Percentiles rank a stretch among this genome's conserved stretches.
These are phyloP conservation scores for Podosphaera xanthii DNA, from an alignment of 2,329 filamentous ascomycete genomes.

Conservation along the genomic window DNA sequence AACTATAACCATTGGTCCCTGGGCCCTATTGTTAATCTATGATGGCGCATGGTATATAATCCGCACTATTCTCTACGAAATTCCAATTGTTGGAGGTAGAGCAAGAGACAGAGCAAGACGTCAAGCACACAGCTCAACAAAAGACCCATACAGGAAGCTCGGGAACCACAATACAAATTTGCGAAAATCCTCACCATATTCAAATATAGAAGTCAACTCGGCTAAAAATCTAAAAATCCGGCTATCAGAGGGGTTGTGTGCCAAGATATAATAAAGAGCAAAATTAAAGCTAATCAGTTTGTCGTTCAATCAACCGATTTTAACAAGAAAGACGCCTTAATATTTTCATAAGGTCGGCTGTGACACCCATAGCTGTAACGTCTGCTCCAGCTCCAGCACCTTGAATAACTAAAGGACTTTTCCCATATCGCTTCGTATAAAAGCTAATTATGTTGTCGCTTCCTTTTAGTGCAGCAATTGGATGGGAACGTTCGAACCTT, in stretches of 20 bases:
- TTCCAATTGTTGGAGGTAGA: constrained; percentile 36
- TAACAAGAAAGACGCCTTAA: constrained; percentile 29
- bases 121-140: constrained; percentile 35
- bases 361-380: constrained; percentile 94
- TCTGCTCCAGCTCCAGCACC: constrained; percentile 85
- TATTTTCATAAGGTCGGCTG: constrained; percentile 80
- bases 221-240: constrained; percentile 9
- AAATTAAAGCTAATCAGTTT: background rate
- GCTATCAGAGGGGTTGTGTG: constrained; percentile 6
- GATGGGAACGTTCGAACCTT: constrained; percentile 67
- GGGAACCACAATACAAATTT: constrained; percentile 12
- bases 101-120: constrained; percentile 35
- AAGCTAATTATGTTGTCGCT: constrained; percentile 99
- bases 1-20: constrained; percentile 36
- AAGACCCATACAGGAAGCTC: constrained; percentile 27
- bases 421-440: constrained; percentile 85
- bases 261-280: constrained; percentile 6
- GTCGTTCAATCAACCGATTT: background rate
- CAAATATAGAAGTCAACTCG: constrained; percentile 9
- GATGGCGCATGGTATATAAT: constrained; percentile 38
- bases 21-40: constrained; percentile 37
- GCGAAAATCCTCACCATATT: constrained; percentile 4
- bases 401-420: constrained; percentile 80
- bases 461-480: constrained; percentile 84
- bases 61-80: constrained; percentile 32